Base-by-base conservation (phyloP, 169 alveolate species). In the Plasmodium sp. region DNA sequence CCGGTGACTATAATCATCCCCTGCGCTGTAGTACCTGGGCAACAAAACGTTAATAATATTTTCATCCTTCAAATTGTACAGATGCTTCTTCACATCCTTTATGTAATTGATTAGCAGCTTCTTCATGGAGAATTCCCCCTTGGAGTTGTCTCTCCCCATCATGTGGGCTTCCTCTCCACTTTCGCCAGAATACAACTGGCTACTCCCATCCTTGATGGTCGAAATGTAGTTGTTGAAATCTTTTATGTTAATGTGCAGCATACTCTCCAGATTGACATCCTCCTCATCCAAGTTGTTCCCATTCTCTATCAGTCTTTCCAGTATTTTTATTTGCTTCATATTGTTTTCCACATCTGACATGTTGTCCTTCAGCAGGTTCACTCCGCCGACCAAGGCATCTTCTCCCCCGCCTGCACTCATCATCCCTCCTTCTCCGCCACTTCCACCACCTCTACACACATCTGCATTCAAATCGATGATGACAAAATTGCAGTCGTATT, bases 181-280 rank as follows among this genome's bases (percentile, higher is more conserved):
- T 22, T 80, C 94, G 33, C 39, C 27, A 36, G 48, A 39, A 58
- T 79, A 88, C 27, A 88, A 77, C 3, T 62, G 58, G 80, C 54
- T 88, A 62, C 39, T 67, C 5, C 48, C 81, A 58, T 79, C 88
- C 45, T 88, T 88, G 43, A 88, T 88, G 34, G 94, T 88, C 1
- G 94, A 88, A 58, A 88, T 88, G 36, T 88, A 80, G 18, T 88
- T 88, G 72, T 88, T 88, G 62, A 88, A 88, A 79, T 77, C 90
- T 79, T 88, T 88, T 88, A 88, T 88, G 51, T 88, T 88, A 54
- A 88, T 88, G 72, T 88, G 73, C 34, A 81, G 41, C 88, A 88
- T 73, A 27, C 34, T 88, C 33, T 88, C 94, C 58, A 88, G 82
- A n/a, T 58, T 79, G 2, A 41, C 31, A 39, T 88, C 94, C 3